A percentile compares a stretch with the other conserved stretches of the same genome.
Evolutionary conservation across 1,139 yeast species (phyloP).

Genomic region (Geotrichum histeridarum): DNA sequence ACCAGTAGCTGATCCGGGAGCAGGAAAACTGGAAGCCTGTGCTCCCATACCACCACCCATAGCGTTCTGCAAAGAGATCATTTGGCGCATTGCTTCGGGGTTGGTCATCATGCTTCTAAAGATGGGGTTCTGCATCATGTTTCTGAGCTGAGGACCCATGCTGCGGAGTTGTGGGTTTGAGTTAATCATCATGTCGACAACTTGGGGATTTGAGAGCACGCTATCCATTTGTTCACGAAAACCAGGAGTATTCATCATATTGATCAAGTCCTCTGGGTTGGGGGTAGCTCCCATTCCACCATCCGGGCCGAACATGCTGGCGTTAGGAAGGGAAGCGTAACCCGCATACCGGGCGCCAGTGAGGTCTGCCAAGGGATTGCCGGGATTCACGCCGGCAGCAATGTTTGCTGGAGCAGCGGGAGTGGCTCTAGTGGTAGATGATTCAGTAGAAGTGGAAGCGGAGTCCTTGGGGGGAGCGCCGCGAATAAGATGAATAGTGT

Average conservation of each 20-base stretch:
- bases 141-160: constrained; percentile 86
- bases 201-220: constrained; percentile 76
- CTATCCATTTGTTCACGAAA: constrained; percentile 77
- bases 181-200: constrained; percentile 74
- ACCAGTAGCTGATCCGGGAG: constrained; percentile 42
- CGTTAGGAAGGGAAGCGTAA: constrained; percentile 77
- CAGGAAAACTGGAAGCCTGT: constrained; percentile 44
- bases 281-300: constrained; percentile 78
- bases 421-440: constrained; percentile 22
- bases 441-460: too few species aligned
- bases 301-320: constrained; percentile 90
- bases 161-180: constrained; percentile 74
- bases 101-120: constrained; percentile 69
- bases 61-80: constrained; percentile 68
- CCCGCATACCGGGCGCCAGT: constrained; percentile 98
- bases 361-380: constrained; percentile 83
- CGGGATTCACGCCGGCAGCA: constrained; percentile 83
- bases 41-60: constrained; percentile 33
- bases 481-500: constrained; percentile 83
- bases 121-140: constrained; percentile 77
- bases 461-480: constrained; percentile 39
- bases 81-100: constrained; percentile 56
- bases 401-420: constrained; percentile 60
- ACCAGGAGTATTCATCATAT: constrained; percentile 75
- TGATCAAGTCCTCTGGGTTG: constrained; percentile 64